A percentile compares a stretch with the other conserved stretches of the same genome.
These are phyloP conservation scores for Colletotrichum sp. DNA, from an alignment of 2,329 filamentous ascomycete genomes.

Conservation along the genomic window DNA sequence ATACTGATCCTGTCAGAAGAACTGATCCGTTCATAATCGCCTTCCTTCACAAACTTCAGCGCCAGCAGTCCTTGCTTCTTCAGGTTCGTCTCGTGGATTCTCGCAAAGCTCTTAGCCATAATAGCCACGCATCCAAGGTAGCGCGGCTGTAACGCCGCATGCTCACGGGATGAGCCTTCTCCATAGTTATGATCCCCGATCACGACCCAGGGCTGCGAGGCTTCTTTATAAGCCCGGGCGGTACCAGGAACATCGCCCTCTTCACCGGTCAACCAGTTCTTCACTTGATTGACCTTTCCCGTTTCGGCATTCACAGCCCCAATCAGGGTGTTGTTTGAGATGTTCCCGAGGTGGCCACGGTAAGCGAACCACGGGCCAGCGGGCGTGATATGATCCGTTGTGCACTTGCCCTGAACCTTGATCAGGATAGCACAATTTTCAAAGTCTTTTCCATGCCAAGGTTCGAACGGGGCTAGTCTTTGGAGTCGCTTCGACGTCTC, in stretches of 20 bases:
- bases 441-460: constrained; percentile 76
- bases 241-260: constrained; percentile 74
- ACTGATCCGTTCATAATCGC: background rate
- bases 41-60: constrained; percentile 63
- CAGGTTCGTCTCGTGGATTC: constrained; percentile 92
- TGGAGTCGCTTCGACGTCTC: constrained; percentile 77
- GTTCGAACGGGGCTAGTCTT: constrained; percentile 69
- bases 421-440: constrained; percentile 72
- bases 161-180: constrained; percentile 83
- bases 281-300: constrained; percentile 70
- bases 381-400: constrained; percentile 81
- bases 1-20: background rate
- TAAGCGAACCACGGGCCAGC: constrained; percentile 81
- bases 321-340: constrained; percentile 78
- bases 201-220: constrained; percentile 26
- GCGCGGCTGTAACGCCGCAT: constrained; percentile 83
- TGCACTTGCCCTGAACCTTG: constrained; percentile 79
- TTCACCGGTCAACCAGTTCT: constrained; percentile 45
- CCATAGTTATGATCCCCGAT: constrained; percentile 66
- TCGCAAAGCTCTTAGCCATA: constrained; percentile 81
- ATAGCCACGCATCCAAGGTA: constrained; percentile 84
- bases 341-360: constrained; percentile 80
- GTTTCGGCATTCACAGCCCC: constrained; percentile 36
- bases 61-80: constrained; percentile 71
- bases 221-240: constrained; percentile 74